phyloP scores from a whole-genome alignment of 1,139 yeast species.

The Suhomyces coccinellae region DNA sequence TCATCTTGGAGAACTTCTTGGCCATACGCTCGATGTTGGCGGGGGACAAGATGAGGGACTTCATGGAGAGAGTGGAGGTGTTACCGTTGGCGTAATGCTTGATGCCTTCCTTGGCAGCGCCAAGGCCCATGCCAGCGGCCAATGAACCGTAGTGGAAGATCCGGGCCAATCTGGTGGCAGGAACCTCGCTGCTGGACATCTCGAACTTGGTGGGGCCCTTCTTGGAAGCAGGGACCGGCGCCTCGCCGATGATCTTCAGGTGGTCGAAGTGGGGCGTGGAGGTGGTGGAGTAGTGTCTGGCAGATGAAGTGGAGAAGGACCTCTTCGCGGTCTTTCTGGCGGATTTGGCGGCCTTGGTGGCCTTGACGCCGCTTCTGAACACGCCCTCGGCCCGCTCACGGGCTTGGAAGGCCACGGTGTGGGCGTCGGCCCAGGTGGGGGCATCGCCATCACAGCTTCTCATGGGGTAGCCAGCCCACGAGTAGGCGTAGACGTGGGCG shows the following conservation, averaged over 20 bases:
- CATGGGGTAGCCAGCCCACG: conserved; percentile 22
- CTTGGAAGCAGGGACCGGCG: conserved; percentile 20
- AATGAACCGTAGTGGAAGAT: conserved; percentile 89
- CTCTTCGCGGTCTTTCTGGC: not conserved
- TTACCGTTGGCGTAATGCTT: conserved; percentile 59
- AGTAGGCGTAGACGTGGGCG: conserved; percentile 19
- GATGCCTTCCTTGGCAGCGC: conserved; percentile 79
- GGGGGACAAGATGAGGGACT: conserved; percentile 71
- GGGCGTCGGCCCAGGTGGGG: conserved; percentile 26
- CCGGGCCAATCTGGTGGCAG: conserved; percentile 81
- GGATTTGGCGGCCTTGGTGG: conserved; percentile 1
- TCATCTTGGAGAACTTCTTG: conserved; percentile 83
- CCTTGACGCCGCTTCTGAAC: not conserved
- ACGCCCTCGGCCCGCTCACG: conserved; percentile 7
- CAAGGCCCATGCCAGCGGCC: conserved; percentile 89
- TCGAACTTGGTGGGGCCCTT: conserved; percentile 39
- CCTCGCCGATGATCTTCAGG: conserved; percentile 9
- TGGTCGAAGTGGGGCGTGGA: conserved; percentile 17
- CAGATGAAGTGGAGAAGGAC: conserved; percentile 7
- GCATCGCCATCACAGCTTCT: conserved; percentile 23
- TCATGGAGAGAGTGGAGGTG: conserved; percentile 47
- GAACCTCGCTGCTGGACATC: conserved; percentile 71
- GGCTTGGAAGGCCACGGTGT: conserved; percentile 13
- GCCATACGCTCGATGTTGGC: conserved; percentile 87
- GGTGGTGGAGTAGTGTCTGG: conserved; percentile 20